Evolutionary conservation across 163 green algal genomes (phyloP).

Genomic region (Botryococcus braunii): DNA sequence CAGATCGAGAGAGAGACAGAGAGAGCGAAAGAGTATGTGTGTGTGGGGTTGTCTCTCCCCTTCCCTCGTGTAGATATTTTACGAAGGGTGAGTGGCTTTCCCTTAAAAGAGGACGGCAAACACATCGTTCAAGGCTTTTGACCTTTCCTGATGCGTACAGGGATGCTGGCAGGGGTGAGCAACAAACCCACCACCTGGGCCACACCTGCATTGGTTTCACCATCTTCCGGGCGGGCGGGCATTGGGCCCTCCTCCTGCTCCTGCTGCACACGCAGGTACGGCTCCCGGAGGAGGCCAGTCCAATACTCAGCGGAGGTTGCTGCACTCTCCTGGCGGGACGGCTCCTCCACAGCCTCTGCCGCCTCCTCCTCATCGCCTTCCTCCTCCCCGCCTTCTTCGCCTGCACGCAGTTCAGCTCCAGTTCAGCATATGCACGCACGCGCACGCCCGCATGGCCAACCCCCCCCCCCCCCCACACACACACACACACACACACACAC

Average conservation of each 20-base stretch:
- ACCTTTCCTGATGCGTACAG: background rate
- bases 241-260: slow-evolving; percentile 26
- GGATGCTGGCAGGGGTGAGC: background rate
- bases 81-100: too few relatives aligned
- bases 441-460: too few relatives aligned
- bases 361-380: slow-evolving; percentile 31
- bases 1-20: too few relatives aligned
- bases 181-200: background rate
- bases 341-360: slow-evolving; percentile 8
- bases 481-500: too few relatives aligned
- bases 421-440: too few relatives aligned
- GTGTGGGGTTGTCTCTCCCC: too few relatives aligned
- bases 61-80: too few relatives aligned
- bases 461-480: too few relatives aligned
- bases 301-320: slow-evolving; percentile 32
- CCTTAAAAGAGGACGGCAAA: too few relatives aligned
- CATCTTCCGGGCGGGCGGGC: background rate
- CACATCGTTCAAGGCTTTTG: too few relatives aligned
- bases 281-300: slow-evolving; percentile 35
- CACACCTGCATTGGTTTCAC: background rate
- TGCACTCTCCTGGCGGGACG: slow-evolving; percentile 16
- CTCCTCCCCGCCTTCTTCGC: slow-evolving; percentile 15
- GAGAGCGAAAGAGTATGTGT: too few relatives aligned
- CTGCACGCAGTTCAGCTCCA: too few relatives aligned
- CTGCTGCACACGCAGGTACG: slow-evolving; percentile 31